Base-by-base conservation (phyloP, 73 alveolate species). In the Stentor coeruleus region DNA sequence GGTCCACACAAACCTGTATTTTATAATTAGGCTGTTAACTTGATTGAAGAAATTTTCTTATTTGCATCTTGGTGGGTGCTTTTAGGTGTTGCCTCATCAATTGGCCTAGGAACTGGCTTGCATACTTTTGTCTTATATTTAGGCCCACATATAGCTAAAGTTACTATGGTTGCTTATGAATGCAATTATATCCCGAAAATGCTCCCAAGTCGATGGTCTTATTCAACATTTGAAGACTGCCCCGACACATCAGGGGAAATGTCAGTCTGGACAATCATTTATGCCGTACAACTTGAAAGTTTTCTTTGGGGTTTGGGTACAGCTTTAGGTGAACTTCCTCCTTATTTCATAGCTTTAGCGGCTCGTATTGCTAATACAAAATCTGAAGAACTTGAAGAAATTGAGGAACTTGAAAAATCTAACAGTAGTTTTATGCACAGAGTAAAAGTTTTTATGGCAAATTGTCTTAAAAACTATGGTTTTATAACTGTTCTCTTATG, bases 321-420 rank as follows among this genome's bases (percentile, higher is more conserved):
- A 2, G 98, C 98, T 20, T 84, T 94, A 26, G 98, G 98, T 1
- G 98, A 94, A 74, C 90, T 94, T 6, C 98, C 98, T 59, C 98
- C 98, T 26, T 94, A 94, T 77, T 94, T 90, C 73, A 95, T 94
- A 14, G 97, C 98, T 0, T 82, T 91, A 58, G 98, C 98, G 6
- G 91, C 93, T 41, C 59, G 74, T 60, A 81, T 85, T 66, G 88
- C 91, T 6, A 79, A 87, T 77, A 93, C 90, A 55, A 95, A 92
- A 59, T 77, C 90, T 20, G 97, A 89, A 66, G n/a, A n/a, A n/a
- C n/a, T n/a, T n/a, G n/a, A n/a, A n/a, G 90, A 89, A 20, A 93
- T 88, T 33, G 87, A 88, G 41, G 91, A 66, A 2, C 36, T 31
- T 20, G 79, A 66, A 26, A 6, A 49, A 20, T 60, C 80, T 6